Evolutionary conservation across 441 rosid species (phyloP).

Genomic region (Eruca vesicaria): DNA sequence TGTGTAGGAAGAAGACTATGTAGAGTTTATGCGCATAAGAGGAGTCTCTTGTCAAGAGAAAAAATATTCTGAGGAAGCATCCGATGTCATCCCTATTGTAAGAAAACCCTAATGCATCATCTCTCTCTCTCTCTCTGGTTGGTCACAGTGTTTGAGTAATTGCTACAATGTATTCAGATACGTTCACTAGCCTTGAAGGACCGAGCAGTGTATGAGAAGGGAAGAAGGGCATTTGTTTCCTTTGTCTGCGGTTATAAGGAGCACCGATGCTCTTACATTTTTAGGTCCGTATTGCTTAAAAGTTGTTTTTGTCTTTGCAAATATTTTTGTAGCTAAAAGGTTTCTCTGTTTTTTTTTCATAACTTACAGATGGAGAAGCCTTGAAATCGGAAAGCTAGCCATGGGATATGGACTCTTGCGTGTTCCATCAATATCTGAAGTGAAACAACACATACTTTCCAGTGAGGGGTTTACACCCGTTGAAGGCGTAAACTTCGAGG

Average conservation of each 20-base stretch:
- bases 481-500: slow-evolving; percentile 64
- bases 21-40: slow-evolving; percentile 67
- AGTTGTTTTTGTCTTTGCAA: not conserved
- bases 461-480: slow-evolving; percentile 64
- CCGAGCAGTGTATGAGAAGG: slow-evolving; percentile 90
- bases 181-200: slow-evolving; percentile 70
- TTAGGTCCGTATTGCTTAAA: slow-evolving; percentile 46
- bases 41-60: slow-evolving; percentile 72
- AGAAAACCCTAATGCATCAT: slow-evolving; percentile 8
- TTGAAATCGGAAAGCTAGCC: slow-evolving; percentile 86
- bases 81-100: slow-evolving; percentile 71
- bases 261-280: slow-evolving; percentile 77
- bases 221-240: slow-evolving; percentile 84
- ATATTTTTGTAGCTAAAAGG: not conserved
- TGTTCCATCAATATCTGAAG: slow-evolving; percentile 82
- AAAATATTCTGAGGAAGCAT: slow-evolving; percentile 45
- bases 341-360: not conserved
- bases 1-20: slow-evolving; percentile 87
- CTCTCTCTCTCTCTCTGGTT: slow-evolving; percentile 10
- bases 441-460: slow-evolving; percentile 72
- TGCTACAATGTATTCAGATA: slow-evolving; percentile 48
- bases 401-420: slow-evolving; percentile 90
- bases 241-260: slow-evolving; percentile 83
- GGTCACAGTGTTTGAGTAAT: slow-evolving; percentile 7
- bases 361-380: slow-evolving; percentile 72